phyloP scores from a whole-genome alignment of 1,284 basidiomycete genomes.

The Schizophyllum commune region DNA sequence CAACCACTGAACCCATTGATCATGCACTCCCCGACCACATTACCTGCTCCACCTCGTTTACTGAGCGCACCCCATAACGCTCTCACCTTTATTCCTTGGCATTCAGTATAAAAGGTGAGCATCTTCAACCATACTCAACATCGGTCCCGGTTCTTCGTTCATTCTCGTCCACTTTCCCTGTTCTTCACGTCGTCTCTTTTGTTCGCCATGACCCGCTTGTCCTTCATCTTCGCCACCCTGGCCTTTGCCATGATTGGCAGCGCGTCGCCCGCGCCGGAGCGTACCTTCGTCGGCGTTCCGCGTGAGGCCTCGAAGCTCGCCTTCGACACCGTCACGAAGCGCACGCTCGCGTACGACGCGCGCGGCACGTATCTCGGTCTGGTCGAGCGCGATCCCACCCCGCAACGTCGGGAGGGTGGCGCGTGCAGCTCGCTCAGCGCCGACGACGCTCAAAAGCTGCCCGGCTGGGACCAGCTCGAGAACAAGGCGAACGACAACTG shows the following conservation, averaged over 20 bases:
- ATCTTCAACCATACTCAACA: not conserved
- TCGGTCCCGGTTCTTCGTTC: not conserved
- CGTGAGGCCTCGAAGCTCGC: not conserved
- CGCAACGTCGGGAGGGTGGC: not conserved
- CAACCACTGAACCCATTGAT: not conserved
- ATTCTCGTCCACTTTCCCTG: not conserved
- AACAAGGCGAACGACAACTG: constrained; percentile 4
- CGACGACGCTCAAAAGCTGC: constrained; percentile 4
- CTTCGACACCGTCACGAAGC: not conserved
- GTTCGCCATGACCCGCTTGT: not conserved
- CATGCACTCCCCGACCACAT: not conserved
- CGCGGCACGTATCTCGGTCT: not conserved
- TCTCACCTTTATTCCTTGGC: not conserved
- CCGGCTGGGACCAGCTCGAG: constrained; percentile 6
- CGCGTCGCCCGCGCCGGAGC: not conserved
- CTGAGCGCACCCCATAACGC: too few species aligned
- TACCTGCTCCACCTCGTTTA: not conserved
- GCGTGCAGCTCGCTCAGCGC: constrained; percentile 3
- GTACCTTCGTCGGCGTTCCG: not conserved
- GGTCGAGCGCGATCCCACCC: not conserved
- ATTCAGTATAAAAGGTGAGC: not conserved
- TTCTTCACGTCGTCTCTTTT: not conserved
- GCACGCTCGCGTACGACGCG: not conserved
- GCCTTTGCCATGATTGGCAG: not conserved
- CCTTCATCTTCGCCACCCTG: not conserved